Base-by-base conservation (phyloP, 2,329 filamentous ascomycete genomes). In the Cryphonectria parasitica region DNA sequence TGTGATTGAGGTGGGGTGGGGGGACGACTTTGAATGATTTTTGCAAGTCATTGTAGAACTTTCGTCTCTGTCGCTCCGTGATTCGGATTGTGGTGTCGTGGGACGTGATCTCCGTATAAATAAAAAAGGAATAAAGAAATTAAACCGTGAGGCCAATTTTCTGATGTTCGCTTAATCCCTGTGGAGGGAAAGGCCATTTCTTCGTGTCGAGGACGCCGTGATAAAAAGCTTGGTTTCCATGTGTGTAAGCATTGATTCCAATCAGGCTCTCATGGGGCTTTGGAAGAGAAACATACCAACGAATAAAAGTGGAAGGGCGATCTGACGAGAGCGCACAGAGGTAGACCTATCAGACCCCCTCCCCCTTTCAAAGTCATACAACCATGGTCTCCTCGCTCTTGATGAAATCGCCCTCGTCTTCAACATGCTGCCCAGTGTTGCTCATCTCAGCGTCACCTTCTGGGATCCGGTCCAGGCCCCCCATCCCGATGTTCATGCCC, bases 381-480 rank as follows among this genome's bases (percentile, higher is more conserved):
- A 60, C 58, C 72, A 79, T 80, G 71, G 79, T 77, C 13, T 77
- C 54, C 74, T 83, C 82, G 62, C 77, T 72, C 73, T 83, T 83
- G 39, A 78, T 73, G 72, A 77, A 78, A 17, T 56, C 52, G 56
- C 69, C 66, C 64, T 64, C 68, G 64, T 60, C 66, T 15, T 72
- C 71, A 25, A 62, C 17, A 73, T 75, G 74, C 65, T 79, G 77
- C 36, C 75, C 74, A 56, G 79, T 80, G 75, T 81, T 81, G 25
- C 78, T 75, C 78, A 86, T 82, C 78, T 89, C 87, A 4, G 80
- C 80, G 67, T 89, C 87, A n/a, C 86, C 86, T 75, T 89, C 87
- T 0, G 86, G 86, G 67, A 89, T 89, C 45, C 86, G 82, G 2
- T 86, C 85, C 13, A 89, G 77, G 0, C 85, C 85, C 3, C 86